A percentile compares a stretch with the other conserved stretches of the same genome.
Evolutionary conservation across 2,329 filamentous ascomycete genomes (phyloP).

Genomic region (Phaeoacremonium minimum): DNA sequence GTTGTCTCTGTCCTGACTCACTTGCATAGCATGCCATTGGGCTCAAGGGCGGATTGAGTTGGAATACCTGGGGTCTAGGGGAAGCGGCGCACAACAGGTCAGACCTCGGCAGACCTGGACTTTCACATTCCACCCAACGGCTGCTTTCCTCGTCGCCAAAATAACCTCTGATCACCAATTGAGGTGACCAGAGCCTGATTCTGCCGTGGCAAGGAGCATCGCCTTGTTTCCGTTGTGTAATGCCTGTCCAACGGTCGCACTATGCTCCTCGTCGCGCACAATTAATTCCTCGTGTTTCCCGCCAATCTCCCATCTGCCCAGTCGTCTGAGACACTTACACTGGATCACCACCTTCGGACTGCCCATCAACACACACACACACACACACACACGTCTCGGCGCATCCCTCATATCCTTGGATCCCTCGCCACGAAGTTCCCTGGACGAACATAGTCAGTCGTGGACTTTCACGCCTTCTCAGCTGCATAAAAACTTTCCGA

Average conservation of each 20-base stretch:
- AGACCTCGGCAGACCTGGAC: slow-evolving; percentile 1
- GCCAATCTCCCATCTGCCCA: not conserved
- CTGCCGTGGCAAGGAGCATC: not conserved
- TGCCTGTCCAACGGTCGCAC: slow-evolving; percentile 1
- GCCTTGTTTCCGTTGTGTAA: not conserved
- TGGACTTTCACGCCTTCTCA: not conserved
- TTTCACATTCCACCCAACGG: not conserved
- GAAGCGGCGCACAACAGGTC: slow-evolving; percentile 1
- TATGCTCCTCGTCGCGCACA: slow-evolving; percentile 1
- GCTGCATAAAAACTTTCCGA: not conserved
- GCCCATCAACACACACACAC: too few species aligned
- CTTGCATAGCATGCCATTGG: too few species aligned
- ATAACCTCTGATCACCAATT: not conserved
- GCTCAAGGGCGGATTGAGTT: too few species aligned
- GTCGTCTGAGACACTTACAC: not conserved
- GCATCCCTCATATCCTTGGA: not conserved
- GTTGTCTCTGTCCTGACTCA: too few species aligned
- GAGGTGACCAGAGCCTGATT: not conserved
- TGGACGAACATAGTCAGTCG: too few species aligned
- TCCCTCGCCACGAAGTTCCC: not conserved
- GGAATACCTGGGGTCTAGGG: slow-evolving; percentile 1
- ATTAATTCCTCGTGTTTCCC: not conserved
- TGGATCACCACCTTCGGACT: too few species aligned
- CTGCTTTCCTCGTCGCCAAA: not conserved
- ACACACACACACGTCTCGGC: too few species aligned